Evolutionary conservation across 2,329 filamentous ascomycete genomes (phyloP), one percentile per base, ranked within the genome.

Genomic region (Cytospora piceae): DNA sequence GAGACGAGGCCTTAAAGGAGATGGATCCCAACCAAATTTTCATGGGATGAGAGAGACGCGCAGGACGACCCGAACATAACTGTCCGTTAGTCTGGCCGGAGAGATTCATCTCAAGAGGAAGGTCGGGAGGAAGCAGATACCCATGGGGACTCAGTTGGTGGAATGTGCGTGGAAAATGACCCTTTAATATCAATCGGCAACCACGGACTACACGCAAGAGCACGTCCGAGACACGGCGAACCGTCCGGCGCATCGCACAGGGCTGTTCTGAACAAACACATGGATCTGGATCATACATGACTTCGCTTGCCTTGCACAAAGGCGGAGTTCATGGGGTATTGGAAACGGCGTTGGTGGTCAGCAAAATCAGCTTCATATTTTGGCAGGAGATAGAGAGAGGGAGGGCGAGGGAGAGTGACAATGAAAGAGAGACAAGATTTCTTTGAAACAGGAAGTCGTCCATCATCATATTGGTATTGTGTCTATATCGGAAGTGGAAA

Each of bases 281-380:
- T 17, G 12, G 31, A 27, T 27, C 22, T 29, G 39, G 22, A 51
- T 8, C 49, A n/a, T 32, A 24, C 27, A 54, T 53, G 51, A 63
- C 29, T 37, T 29, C 60, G 46, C 46, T 49, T 49, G 46, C n/a
- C 42, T 46, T 49, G 46, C n/a, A 49, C n/a, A 12, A 34, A 1
- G 60, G 42, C 39, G 60, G 60, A 63, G 60, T 63, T 51, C 14
- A 20, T 59, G 14, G 39, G 34, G 53, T 53, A 27, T 37, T 57
- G 11, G n/a, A 15, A 54, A 29, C 27, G 60, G 60, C 60, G 60
- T 61, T 68, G 51, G 46, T 61, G 46, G 61, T 58, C 64, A 66
- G 66, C 65, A 60, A 63, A 34, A 49, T 49, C 55, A 58, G 59
- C 32, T 59, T 63, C 60, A 55, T 65, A 24, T 63, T 49, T 67